Conservation (phyloP, 306 rosid genomes). For the Casuarina cunninghamiana region DNA sequence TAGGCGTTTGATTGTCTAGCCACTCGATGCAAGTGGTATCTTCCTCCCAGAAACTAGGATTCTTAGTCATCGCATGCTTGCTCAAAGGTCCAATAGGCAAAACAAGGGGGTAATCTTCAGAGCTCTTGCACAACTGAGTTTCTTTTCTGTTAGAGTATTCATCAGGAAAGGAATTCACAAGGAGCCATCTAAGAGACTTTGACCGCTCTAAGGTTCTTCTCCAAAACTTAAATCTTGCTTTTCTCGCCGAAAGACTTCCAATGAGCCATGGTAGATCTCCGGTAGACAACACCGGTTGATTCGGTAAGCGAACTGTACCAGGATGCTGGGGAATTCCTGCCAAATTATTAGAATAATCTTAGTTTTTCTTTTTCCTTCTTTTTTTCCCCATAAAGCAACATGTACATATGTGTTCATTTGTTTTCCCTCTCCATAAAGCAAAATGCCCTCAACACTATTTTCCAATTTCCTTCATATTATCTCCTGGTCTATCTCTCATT, state of each 20-base stretch:
- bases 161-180: constrained; percentile 59
- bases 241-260: constrained; percentile 59
- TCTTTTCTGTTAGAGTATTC: constrained; percentile 37
- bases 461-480: background rate
- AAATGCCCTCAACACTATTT: background rate
- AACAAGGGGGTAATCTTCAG: constrained; percentile 22
- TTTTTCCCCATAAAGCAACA: background rate
- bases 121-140: background rate
- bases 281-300: constrained; percentile 44
- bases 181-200: constrained; percentile 52
- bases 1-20: constrained; percentile 45
- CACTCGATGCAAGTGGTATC: constrained; percentile 64
- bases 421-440: too few species aligned
- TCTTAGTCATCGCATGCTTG: constrained; percentile 22
- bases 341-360: background rate
- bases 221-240: constrained; percentile 81
- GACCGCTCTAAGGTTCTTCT: constrained; percentile 65
- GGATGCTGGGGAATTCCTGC: constrained; percentile 61
- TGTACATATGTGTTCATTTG: background rate
- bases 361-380: too few species aligned
- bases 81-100: constrained; percentile 53
- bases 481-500: background rate
- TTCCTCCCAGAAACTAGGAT: constrained; percentile 71
- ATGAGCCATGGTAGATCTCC: constrained; percentile 88
- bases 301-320: constrained; percentile 39